A percentile compares a stretch with the other conserved stretches of the same genome.
Evolutionary conservation across 805 yeast species (phyloP).

Genomic region (Candida ponderosae): DNA sequence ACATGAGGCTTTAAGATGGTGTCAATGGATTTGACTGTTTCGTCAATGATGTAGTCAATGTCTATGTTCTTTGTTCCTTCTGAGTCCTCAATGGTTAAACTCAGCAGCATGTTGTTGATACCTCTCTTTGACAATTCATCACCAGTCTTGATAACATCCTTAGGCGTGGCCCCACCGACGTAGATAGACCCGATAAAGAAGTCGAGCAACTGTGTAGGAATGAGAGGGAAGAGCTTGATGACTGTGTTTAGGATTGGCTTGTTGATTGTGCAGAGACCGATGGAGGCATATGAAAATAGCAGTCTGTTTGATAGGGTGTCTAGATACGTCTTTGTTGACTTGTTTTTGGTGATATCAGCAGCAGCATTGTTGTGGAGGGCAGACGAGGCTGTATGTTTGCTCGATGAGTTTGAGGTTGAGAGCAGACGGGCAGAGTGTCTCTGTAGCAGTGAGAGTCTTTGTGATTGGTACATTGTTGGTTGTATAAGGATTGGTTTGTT

Average conservation of each 20-base stretch:
- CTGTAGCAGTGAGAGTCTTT: background rate
- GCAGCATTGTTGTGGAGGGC: constrained; percentile 12
- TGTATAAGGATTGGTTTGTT: no score
- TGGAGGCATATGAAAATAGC: constrained; percentile 55
- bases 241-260: constrained; percentile 53
- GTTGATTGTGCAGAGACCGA: constrained; percentile 63
- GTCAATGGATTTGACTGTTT: constrained; percentile 59
- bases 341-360: background rate
- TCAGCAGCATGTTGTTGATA: constrained; percentile 90
- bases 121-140: constrained; percentile 60
- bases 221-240: constrained; percentile 61
- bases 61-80: constrained; percentile 62
- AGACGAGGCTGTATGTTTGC: constrained; percentile 5
- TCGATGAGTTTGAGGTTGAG: background rate
- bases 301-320: constrained; percentile 46
- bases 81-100: constrained; percentile 88
- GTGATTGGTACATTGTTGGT: no score
- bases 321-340: constrained; percentile 31
- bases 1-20: constrained; percentile 68
- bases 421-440: background rate
- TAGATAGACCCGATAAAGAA: constrained; percentile 72
- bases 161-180: constrained; percentile 81
- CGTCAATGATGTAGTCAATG: constrained; percentile 49
- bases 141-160: constrained; percentile 68
- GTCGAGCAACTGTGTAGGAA: constrained; percentile 67